Evolutionary conservation across 2,329 filamentous ascomycete species (phyloP).

Genomic region (Pochonia chlamydosporia): DNA sequence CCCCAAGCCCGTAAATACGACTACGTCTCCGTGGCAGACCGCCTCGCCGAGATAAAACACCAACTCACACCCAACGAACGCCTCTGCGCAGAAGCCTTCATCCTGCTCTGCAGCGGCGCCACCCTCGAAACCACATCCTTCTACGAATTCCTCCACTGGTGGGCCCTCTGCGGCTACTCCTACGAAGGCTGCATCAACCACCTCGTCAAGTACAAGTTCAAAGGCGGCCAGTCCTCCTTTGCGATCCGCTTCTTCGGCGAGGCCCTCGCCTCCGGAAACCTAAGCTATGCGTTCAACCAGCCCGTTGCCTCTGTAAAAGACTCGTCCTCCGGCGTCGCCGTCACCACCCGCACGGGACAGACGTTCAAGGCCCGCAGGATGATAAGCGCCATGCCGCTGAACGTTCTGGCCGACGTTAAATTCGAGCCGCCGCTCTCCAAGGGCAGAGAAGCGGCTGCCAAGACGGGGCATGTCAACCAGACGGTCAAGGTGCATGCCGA

Average conservation of each 20-base stretch:
- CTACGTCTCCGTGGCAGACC: constrained; percentile 33
- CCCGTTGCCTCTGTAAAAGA: constrained; percentile 28
- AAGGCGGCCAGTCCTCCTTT: constrained; percentile 37
- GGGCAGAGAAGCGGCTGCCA: constrained; percentile 28
- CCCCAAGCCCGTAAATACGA: constrained; percentile 29
- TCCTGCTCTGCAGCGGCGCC: constrained; percentile 36
- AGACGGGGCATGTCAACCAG: constrained; percentile 38
- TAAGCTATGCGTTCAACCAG: constrained; percentile 35
- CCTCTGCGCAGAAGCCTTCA: constrained; percentile 31
- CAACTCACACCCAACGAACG: constrained; percentile 34
- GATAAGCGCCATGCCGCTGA: constrained; percentile 38
- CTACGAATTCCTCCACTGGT: constrained; percentile 43
- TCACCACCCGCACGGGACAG: constrained; percentile 26
- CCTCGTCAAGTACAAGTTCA: constrained; percentile 36
- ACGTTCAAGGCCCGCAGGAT: constrained; percentile 23
- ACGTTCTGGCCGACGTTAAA: constrained; percentile 32
- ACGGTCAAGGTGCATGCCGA: constrained; percentile 41
- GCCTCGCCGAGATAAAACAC: constrained; percentile 33
- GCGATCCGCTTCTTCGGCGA: constrained; percentile 39
- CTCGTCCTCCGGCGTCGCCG: constrained; percentile 19
- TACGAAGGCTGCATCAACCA: constrained; percentile 32
- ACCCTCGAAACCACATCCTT: constrained; percentile 37
- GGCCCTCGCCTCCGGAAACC: constrained; percentile 28
- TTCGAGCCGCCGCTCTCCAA: constrained; percentile 34
- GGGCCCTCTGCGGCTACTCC: constrained; percentile 35